Evolutionary conservation across 768 basidiomycete species (phyloP).

Genomic region (Xerocomellus amylosporus): DNA sequence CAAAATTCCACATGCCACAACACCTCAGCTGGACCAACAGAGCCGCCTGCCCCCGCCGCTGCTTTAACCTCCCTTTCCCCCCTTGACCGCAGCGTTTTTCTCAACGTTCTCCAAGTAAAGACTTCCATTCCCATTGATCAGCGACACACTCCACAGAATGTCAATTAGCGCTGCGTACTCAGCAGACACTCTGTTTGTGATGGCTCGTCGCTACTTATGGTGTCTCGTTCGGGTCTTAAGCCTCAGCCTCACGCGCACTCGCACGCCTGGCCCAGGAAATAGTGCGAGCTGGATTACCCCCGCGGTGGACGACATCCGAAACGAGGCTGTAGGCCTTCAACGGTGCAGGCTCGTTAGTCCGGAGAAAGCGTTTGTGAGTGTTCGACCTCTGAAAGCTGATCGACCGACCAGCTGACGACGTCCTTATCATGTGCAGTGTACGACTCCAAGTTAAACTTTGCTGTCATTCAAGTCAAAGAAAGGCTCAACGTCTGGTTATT

Average conservation of each 20-base stretch:
- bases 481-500: conserved; percentile 36
- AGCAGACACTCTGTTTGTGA: background rate
- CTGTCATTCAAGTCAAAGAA: conserved; percentile 53
- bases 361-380: conserved; percentile 42
- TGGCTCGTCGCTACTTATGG: background rate
- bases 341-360: conserved; percentile 69
- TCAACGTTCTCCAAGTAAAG: background rate
- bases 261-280: background rate
- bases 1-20: conserved; percentile 15
- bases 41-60: too few species aligned
- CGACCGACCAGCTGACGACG: conserved; percentile 5
- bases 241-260: background rate
- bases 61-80: background rate
- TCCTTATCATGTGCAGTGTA: conserved; percentile 38
- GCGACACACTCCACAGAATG: background rate
- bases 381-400: background rate
- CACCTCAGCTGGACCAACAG: too few species aligned
- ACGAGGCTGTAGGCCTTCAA: conserved; percentile 54
- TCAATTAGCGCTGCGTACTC: background rate
- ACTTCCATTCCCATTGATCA: background rate
- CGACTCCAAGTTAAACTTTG: conserved; percentile 38
- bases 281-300: background rate
- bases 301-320: conserved; percentile 27
- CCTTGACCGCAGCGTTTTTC: background rate
- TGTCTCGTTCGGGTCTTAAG: background rate